A percentile compares a stretch with the other conserved stretches of the same genome.
Evolutionary conservation across 352 stramenopile species (phyloP).

Genomic region (Pythium dissotocum): DNA sequence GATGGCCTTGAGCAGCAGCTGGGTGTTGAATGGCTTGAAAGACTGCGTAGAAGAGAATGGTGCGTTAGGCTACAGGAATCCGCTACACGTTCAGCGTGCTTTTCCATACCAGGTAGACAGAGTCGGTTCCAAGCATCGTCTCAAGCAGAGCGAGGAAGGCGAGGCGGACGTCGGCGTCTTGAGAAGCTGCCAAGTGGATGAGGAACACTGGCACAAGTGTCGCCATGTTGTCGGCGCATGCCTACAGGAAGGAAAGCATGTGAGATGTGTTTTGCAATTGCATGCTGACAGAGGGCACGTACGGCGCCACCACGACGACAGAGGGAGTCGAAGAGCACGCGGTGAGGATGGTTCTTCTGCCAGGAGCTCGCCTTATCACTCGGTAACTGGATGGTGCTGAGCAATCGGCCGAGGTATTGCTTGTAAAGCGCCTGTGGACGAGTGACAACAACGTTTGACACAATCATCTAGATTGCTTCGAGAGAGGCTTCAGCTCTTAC

Average conservation of each 20-base stretch:
- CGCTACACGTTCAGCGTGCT: no score
- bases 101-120: conserved; percentile 48
- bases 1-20: conserved; percentile 74
- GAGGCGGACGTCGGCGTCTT: conserved; percentile 74
- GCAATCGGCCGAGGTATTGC: conserved; percentile 50
- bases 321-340: conserved; percentile 78
- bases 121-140: conserved; percentile 69
- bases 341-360: conserved; percentile 61
- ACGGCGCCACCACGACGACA: conserved; percentile 65
- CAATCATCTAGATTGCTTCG: neutral
- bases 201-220: conserved; percentile 66
- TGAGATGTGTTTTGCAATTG: no score
- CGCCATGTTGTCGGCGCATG: conserved; percentile 56
- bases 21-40: conserved; percentile 60
- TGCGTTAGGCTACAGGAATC: neutral
- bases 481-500: conserved; percentile 22
- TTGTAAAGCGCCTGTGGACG: conserved; percentile 45
- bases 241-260: conserved; percentile 28
- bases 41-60: conserved; percentile 29
- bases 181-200: conserved; percentile 59
- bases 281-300: conserved; percentile 2
- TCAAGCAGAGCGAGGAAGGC: conserved; percentile 84
- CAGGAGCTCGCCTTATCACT: conserved; percentile 39
- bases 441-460: neutral
- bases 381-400: conserved; percentile 57